phyloP scores from a whole-genome alignment of 1,284 basidiomycete genomes.

The Austropuccinia psidii region DNA sequence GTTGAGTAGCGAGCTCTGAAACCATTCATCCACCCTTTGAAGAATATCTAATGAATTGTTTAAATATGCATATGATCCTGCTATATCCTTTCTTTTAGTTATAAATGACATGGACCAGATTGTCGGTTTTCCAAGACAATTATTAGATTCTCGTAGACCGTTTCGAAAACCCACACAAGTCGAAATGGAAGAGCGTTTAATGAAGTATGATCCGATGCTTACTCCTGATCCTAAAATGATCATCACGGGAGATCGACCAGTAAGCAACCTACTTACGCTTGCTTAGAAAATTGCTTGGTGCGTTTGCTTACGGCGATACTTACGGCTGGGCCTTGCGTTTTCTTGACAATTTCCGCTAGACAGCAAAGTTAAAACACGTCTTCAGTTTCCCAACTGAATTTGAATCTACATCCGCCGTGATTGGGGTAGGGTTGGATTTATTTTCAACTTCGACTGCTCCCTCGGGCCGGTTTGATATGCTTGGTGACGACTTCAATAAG shows the following conservation, averaged over 20 bases:
- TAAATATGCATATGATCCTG: not conserved
- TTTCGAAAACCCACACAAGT: constrained; percentile 62
- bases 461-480: constrained; percentile 85
- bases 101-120: constrained; percentile 69
- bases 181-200: constrained; percentile 76
- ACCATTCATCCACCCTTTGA: not conserved
- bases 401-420: constrained; percentile 84
- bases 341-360: too few relatives aligned
- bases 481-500: constrained; percentile 88
- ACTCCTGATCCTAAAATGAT: constrained; percentile 65
- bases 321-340: too few relatives aligned
- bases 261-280: constrained; percentile 49
- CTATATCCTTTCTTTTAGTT: constrained; percentile 52
- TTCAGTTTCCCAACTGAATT: constrained; percentile 71
- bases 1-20: not conserved
- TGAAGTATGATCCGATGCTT: constrained; percentile 73
- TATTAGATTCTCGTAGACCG: constrained; percentile 78
- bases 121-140: constrained; percentile 62
- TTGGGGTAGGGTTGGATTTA: constrained; percentile 76
- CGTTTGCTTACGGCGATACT: not conserved
- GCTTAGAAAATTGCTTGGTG: constrained; percentile 15
- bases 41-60: not conserved
- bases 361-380: constrained; percentile 61
- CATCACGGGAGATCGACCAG: constrained; percentile 69
- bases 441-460: constrained; percentile 77